phyloP scores from a whole-genome alignment of 129 eudicot genomes.

The Smallanthus sonchifolius region DNA sequence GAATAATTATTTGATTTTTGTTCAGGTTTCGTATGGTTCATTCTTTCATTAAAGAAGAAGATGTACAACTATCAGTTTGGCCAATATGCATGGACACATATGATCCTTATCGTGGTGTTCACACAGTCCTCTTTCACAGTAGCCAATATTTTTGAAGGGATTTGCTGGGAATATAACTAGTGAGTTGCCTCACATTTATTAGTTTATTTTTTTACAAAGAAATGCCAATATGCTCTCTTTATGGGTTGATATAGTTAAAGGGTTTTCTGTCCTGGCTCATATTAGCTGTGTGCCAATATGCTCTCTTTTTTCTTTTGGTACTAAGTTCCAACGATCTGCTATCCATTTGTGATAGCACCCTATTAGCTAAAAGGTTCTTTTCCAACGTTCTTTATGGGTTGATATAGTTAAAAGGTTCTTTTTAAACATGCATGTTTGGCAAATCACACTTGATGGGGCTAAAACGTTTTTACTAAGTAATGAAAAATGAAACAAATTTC shows the following conservation, averaged over 20 bases:
- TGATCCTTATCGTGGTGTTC: conserved; percentile 94
- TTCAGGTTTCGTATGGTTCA: conserved; percentile 96
- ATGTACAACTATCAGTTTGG: conserved; percentile 99
- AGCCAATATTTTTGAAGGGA: conserved; percentile 96
- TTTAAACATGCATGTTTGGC: background rate
- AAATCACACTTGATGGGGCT: background rate
- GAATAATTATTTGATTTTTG: conserved; percentile 17
- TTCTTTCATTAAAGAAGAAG: conserved; percentile 89
- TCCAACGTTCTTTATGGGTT: background rate
- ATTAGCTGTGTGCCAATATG: background rate
- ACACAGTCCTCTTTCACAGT: conserved; percentile 95
- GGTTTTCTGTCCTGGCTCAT: background rate
- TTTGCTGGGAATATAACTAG: conserved; percentile 63
- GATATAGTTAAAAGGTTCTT: background rate
- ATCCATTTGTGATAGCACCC: background rate
- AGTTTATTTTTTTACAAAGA: background rate
- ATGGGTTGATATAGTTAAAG: background rate
- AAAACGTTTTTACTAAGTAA: background rate
- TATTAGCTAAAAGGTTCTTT: background rate
- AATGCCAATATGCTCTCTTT: background rate
- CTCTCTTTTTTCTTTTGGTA: background rate
- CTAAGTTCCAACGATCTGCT: background rate
- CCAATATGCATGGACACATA: conserved; percentile 99
- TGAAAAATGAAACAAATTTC: background rate
- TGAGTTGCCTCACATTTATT: background rate